phyloP scores from a whole-genome alignment of 2,329 filamentous ascomycete genomes.

The Cordyceps militaris region DNA sequence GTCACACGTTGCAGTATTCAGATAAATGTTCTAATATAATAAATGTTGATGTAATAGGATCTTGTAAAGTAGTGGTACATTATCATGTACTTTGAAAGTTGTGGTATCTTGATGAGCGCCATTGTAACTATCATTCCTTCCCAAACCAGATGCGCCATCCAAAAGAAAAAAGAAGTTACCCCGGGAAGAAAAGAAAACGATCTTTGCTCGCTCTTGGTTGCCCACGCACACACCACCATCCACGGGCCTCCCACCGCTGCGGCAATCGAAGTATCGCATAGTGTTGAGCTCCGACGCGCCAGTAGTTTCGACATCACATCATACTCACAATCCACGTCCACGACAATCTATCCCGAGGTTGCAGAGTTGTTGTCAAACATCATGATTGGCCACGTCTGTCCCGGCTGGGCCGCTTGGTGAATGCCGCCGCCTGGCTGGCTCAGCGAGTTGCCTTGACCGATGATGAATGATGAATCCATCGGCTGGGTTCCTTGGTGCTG shows the following conservation, averaged over 20 bases:
- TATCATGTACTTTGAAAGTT: neutral
- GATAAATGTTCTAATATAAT: neutral
- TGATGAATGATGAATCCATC: slow-evolving; percentile 7
- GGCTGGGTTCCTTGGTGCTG: neutral
- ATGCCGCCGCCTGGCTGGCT: slow-evolving; percentile 1
- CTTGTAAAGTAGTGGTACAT: neutral
- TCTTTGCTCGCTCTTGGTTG: neutral
- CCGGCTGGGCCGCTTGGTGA: neutral
- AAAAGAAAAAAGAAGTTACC: neutral
- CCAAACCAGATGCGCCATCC: slow-evolving; percentile 1
- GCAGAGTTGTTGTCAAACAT: slow-evolving; percentile 11
- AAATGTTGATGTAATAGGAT: neutral
- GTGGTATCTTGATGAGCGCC: neutral
- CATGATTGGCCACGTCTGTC: slow-evolving; percentile 9
- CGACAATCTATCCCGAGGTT: neutral
- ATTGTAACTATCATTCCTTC: neutral
- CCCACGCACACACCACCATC: neutral
- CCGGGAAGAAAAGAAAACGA: neutral
- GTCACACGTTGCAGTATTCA: neutral
- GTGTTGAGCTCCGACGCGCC: neutral
- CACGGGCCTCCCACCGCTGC: neutral
- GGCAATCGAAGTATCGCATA: neutral
- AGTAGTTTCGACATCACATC: neutral
- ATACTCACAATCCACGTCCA: neutral
- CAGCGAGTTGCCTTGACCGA: slow-evolving; percentile 1